Evolutionary conservation across 176 grass and related monocot genomes (phyloP), one percentile per base, ranked within the genome.

Genomic region (Elymus sibiricus): DNA sequence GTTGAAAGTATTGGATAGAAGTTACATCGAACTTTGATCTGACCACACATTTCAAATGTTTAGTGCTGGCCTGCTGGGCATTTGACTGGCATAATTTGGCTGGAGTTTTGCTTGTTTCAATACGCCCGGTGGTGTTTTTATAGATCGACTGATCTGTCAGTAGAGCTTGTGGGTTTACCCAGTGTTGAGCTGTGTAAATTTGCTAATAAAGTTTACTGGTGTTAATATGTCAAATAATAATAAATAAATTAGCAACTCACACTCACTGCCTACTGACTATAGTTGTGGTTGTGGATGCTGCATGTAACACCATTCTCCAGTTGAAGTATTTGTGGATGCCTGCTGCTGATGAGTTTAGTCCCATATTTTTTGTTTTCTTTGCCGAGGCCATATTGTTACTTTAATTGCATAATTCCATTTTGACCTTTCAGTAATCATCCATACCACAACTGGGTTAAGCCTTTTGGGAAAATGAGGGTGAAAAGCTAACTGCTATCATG

Each of bases 81-180:
- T 81, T 81, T 6, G 19, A 6, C 5, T 80, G 62, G 25, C 61
- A 34, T 15, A 12, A 7, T 81, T 81, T n/a, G 10, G 10, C 37
- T 64, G 37, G 76, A 79, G 2, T 80, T 47, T 65, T 80, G 60
- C 61, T 79, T 46, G 78, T 80, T 28, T 63, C 39, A 44, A 42
- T 65, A 2, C 62, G 39, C 35, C 11, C 9, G 4, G 11, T 46
- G n/a, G 39, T 28, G 67, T n/a, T 39, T 32, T 55, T 32, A 35
- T 37, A 32, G 21, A 16, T 69, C 34, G 0, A 22, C 1, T 22
- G 6, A 55, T 22, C 31, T 25, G 13, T 60, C 31, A 78, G 7
- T 22, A 26, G 22, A 59, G 25, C n/a, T 28, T 43, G 77, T 12
- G 37, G 7, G 21, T 73, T 17, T 60, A 55, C 51, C 16, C 59